A percentile compares a stretch with the other conserved stretches of the same genome.
Evolutionary conservation across 179 eudicot genomes (phyloP).

Genomic region (Beta lomatogona): DNA sequence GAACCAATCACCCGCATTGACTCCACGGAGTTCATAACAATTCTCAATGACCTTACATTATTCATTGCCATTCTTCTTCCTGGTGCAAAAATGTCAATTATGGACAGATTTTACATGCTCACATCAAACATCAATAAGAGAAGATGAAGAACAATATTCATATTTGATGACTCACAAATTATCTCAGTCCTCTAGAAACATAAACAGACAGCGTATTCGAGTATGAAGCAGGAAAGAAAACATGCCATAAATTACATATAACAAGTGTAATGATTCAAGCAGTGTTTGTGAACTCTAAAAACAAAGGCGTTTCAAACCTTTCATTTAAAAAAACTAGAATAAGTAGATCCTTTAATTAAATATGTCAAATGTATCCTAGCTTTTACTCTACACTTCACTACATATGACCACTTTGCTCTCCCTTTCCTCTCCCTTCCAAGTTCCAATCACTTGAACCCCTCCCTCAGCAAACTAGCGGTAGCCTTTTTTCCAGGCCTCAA

Average conservation of each 20-base stretch:
- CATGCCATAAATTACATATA: background rate
- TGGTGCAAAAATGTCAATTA: conserved; percentile 11
- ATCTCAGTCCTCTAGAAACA: too few species aligned
- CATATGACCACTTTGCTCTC: background rate
- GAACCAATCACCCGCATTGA: conserved; percentile 32
- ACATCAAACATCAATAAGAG: background rate
- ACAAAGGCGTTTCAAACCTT: background rate
- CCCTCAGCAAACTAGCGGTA: background rate
- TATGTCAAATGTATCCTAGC: background rate
- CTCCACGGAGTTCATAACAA: conserved; percentile 31
- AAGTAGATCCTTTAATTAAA: background rate
- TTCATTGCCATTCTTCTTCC: conserved; percentile 51
- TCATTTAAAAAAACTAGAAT: background rate
- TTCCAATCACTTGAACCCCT: background rate
- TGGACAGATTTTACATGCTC: background rate
- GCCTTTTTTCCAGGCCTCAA: too few species aligned
- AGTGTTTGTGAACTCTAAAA: background rate
- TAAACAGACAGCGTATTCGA: background rate
- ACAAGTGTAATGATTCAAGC: background rate
- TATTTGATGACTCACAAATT: background rate
- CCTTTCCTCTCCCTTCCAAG: background rate
- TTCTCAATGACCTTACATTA: conserved; percentile 43
- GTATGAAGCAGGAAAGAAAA: background rate
- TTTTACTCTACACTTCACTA: background rate
- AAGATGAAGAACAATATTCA: background rate